Evolutionary conservation across 306 rosid genomes (phyloP).

Genomic region (Vigna mungo): DNA sequence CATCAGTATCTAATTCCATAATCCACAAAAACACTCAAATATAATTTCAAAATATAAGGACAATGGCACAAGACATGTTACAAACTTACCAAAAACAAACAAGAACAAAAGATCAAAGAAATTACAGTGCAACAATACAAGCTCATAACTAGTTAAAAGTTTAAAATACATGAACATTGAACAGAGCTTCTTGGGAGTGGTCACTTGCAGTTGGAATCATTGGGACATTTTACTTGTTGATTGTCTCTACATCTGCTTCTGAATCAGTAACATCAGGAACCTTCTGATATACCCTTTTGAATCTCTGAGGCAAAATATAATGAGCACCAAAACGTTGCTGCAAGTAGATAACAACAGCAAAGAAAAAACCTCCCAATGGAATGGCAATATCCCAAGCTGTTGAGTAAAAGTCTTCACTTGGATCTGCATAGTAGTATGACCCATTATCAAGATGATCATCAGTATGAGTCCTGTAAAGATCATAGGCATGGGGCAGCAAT

Average conservation of each 20-base stretch:
- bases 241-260: constrained; percentile 28
- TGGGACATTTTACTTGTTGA: constrained; percentile 13
- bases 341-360: constrained; percentile 60
- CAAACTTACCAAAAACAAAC: not conserved
- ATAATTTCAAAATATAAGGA: not conserved
- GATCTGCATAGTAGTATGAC: constrained; percentile 52
- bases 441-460: constrained; percentile 9
- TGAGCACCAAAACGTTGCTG: constrained; percentile 64
- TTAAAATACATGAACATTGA: not conserved
- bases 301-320: constrained; percentile 50
- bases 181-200: not conserved
- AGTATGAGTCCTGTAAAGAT: constrained; percentile 55
- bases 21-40: not conserved
- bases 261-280: constrained; percentile 42
- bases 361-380: constrained; percentile 49
- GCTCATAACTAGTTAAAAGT: not conserved
- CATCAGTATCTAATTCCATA: not conserved
- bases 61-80: constrained; percentile 16
- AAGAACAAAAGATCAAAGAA: not conserved
- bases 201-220: constrained; percentile 10
- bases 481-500: constrained; percentile 65
- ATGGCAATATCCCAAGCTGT: constrained; percentile 61
- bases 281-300: constrained; percentile 49
- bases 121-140: constrained; percentile 7
- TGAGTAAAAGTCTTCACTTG: constrained; percentile 53